Percentiles rank a stretch among this genome's conserved stretches.
Conservation (phyloP, 768 basidiomycete species). For the Kwoniella europaea region DNA sequence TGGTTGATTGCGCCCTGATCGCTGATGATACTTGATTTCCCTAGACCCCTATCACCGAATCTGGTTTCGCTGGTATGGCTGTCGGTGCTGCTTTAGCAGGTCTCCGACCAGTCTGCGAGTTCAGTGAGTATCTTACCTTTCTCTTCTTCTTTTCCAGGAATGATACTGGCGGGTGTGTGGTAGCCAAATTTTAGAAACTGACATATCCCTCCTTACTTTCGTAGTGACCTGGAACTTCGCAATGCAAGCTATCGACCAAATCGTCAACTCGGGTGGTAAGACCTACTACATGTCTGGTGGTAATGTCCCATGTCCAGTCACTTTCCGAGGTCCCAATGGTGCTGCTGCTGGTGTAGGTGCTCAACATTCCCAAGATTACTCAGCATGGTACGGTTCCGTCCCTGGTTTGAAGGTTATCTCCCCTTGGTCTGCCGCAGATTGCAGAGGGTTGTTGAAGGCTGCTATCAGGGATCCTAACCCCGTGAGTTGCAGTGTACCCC, state of each 20-base stretch:
- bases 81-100: slow-evolving; percentile 93
- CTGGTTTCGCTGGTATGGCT: slow-evolving; percentile 97
- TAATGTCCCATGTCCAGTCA: slow-evolving; percentile 96
- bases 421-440: slow-evolving; percentile 98
- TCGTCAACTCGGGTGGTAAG: slow-evolving; percentile 99
- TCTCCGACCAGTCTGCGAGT: slow-evolving; percentile 95
- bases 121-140: slow-evolving; percentile 62
- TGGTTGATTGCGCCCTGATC: not conserved
- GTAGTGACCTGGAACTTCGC: slow-evolving; percentile 97
- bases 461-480: slow-evolving; percentile 99
- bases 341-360: slow-evolving; percentile 89
- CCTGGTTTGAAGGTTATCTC: slow-evolving; percentile 97
- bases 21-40: slow-evolving; percentile 1
- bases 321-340: slow-evolving; percentile 99
- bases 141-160: not conserved
- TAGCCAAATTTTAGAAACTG: not conserved
- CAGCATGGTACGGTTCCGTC: slow-evolving; percentile 62
- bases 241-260: slow-evolving; percentile 98
- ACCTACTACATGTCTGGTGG: slow-evolving; percentile 99
- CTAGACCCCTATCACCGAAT: slow-evolving; percentile 70
- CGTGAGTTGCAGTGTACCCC: slow-evolving; percentile 52
- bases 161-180: not conserved
- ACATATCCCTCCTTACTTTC: not conserved
- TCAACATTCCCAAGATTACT: slow-evolving; percentile 36
- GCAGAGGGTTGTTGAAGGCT: slow-evolving; percentile 95